Conservation (phyloP, 2,329 filamentous ascomycete genomes). For the Fusarium sp. region DNA sequence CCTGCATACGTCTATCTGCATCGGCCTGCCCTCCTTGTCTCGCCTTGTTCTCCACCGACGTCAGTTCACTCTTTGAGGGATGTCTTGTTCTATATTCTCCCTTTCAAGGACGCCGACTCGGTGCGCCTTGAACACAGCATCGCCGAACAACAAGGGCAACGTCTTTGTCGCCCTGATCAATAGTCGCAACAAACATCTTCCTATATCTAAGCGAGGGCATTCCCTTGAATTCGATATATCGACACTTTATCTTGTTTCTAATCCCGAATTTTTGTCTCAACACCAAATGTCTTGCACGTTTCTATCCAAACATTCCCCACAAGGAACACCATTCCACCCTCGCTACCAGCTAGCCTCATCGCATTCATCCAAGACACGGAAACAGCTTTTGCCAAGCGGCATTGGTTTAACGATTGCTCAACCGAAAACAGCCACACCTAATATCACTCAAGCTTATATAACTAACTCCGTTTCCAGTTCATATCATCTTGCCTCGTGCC, state of each 20-base stretch:
- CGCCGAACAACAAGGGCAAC: slow-evolving; percentile 4
- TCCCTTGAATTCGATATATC: slow-evolving; percentile 7
- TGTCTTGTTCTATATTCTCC: slow-evolving; percentile 27
- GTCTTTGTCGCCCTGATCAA: slow-evolving; percentile 6
- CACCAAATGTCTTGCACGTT: slow-evolving; percentile 42
- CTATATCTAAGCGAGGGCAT: slow-evolving; percentile 1
- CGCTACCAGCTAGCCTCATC: slow-evolving; percentile 28
- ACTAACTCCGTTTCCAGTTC: slow-evolving; percentile 40
- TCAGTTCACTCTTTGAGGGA: slow-evolving; percentile 25
- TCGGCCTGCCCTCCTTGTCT: slow-evolving; percentile 30
- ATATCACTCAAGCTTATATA: slow-evolving; percentile 31
- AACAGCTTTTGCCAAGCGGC: slow-evolving; percentile 38
- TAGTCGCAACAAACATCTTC: slow-evolving; percentile 10
- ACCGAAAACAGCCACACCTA: slow-evolving; percentile 35
- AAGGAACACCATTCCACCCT: slow-evolving; percentile 40
- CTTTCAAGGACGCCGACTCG: slow-evolving; percentile 21
- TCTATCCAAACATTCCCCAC: slow-evolving; percentile 37
- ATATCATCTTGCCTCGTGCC: slow-evolving; percentile 20
- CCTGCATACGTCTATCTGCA: slow-evolving; percentile 30
- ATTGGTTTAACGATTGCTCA: slow-evolving; percentile 23
- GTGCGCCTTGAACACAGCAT: slow-evolving; percentile 14
- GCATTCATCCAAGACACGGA: slow-evolving; percentile 33
- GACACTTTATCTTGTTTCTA: slow-evolving; percentile 12
- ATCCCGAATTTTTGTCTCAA: slow-evolving; percentile 26
- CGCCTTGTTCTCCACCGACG: slow-evolving; percentile 32